Evolutionary conservation across 176 grass and related monocot species (phyloP).

Genomic region (Typha latifolia): DNA sequence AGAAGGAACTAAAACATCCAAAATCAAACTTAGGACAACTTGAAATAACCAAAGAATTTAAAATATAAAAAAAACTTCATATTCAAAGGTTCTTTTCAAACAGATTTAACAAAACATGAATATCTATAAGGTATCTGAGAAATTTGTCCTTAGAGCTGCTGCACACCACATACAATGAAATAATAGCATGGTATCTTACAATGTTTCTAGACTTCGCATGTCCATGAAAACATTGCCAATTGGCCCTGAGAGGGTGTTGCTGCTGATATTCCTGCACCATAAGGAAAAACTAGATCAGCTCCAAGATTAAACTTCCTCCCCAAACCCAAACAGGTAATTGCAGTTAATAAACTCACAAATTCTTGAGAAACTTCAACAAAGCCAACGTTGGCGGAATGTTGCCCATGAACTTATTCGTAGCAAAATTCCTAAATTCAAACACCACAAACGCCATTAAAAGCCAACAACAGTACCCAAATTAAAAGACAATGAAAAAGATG

Average conservation of each 20-base stretch:
- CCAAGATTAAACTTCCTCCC: conserved; percentile 5
- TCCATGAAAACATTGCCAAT: conserved; percentile 68
- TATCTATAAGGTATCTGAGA: no score
- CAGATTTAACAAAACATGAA: conserved; percentile 6
- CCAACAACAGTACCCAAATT: conserved; percentile 6
- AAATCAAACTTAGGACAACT: not conserved
- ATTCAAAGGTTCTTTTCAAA: not conserved
- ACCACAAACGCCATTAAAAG: not conserved
- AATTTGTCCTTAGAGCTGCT: no score
- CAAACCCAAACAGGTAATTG: not conserved
- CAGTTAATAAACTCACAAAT: conserved; percentile 49
- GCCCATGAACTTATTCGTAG: conserved; percentile 55
- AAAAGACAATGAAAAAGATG: conserved; percentile 14
- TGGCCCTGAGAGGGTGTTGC: conserved; percentile 62
- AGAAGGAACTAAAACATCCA: conserved; percentile 4
- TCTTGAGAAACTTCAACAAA: conserved; percentile 51
- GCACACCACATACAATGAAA: conserved; percentile 9
- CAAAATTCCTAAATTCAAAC: conserved; percentile 51
- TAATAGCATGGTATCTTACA: conserved; percentile 36
- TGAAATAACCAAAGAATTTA: not conserved
- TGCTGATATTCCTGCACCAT: conserved; percentile 67
- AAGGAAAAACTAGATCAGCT: conserved; percentile 1
- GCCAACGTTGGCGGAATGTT: conserved; percentile 61
- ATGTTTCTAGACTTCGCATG: conserved; percentile 50
- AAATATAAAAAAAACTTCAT: not conserved